Base-by-base conservation (phyloP, 2,329 filamentous ascomycete species). In the Sporothrix schenckii region DNA sequence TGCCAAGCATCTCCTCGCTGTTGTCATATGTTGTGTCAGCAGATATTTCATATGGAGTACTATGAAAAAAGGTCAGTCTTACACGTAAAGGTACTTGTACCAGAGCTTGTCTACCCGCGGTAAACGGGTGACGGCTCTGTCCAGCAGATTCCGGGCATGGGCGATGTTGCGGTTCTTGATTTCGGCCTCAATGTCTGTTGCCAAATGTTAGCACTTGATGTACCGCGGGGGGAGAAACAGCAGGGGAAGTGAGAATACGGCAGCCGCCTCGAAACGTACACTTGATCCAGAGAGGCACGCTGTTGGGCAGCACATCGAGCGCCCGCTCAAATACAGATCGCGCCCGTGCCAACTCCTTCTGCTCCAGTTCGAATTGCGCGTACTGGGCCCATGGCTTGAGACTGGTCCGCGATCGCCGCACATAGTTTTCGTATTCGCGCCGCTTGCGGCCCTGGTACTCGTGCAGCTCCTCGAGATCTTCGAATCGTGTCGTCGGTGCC, bases 361-460 rank as follows among this genome's bases (percentile, higher is more conserved):
- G 95, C 79, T 99, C 94, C 72, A 98, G 86, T 83, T 99, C 95
- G 92, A 94, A 99, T 76, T 92, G 88, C 70, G 95, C 94, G 85
- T 99, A 99, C 77, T 94, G 92, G 86, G 95, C 93, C 95, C 95
- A 99, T 81, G 98, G 98, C 84, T 97, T 97, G 86, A 98, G 93
- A 78, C 96, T 97, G 79, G 97, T 87, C 77, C 94, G 85, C 79
- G 98, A 98, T 74, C 95, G 91, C 74, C 93, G 90, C 72, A 98
- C 92, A 90, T 98, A 98, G 83, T 97, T 92, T 81, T 99, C 95
- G 76, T 97, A 99, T 77, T 97, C 95, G 80, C 94, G 95, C 75
- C 95, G 87, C 83, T 98, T 98, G 74, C 95, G 89, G 69, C 94
- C 94, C 81, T 99, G 95, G 81, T 92, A 97, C 81, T 98, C 95